These are phyloP conservation scores for Verticillium tricorpus DNA, from an alignment of 2,329 filamentous ascomycete genomes.

Conservation along the genomic window DNA sequence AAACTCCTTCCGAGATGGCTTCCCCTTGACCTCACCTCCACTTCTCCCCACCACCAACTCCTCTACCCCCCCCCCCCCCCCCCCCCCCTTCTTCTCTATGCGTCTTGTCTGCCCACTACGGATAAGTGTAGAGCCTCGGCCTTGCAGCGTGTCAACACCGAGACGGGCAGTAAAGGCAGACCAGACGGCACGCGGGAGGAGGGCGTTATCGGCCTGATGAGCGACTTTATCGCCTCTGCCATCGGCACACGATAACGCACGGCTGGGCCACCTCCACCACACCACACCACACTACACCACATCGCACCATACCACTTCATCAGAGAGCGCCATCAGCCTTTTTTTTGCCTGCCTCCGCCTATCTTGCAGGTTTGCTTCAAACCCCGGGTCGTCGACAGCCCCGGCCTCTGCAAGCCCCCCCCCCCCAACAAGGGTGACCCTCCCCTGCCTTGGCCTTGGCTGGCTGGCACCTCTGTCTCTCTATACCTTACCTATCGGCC, in stretches of 20 bases:
- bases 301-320: neutral
- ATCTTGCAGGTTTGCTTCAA: neutral
- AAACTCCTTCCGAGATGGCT: neutral
- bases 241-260: neutral
- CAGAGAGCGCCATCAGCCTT: neutral
- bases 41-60: neutral
- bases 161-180: neutral
- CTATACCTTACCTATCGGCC: neutral
- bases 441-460: neutral
- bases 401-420: neutral
- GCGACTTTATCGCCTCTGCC: neutral
- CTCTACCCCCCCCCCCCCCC: too few relatives aligned
- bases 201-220: neutral
- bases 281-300: neutral
- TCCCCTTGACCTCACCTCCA: neutral
- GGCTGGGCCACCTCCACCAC: neutral
- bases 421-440: neutral
- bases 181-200: neutral
- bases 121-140: neutral
- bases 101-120: neutral
- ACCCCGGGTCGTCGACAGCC: neutral
- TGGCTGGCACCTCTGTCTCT: neutral
- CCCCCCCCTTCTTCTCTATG: neutral
- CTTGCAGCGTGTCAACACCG: neutral
- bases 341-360: neutral